Conservation (phyloP, 805 yeast species). For the Metschnikowia amazonensis region DNA sequence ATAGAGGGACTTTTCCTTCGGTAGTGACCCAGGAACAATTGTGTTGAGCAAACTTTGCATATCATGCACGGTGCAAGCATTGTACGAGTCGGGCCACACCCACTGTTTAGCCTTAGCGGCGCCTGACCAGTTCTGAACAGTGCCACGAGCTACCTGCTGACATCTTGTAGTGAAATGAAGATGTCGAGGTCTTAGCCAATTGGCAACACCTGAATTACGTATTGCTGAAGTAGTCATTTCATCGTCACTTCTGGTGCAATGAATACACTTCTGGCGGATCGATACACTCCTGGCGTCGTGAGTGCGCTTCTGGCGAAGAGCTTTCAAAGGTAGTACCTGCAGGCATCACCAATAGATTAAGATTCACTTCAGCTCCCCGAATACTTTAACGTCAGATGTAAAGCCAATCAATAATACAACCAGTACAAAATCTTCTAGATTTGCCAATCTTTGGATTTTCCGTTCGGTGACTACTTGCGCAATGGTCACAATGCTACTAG, state of each 20-base stretch:
- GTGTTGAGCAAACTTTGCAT: constrained; percentile 9
- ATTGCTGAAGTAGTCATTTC: background rate
- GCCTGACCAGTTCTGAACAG: background rate
- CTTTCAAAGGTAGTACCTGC: background rate
- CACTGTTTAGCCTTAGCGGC: constrained; percentile 8
- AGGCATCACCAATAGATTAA: background rate
- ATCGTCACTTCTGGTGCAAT: background rate
- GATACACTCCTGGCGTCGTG: too few species aligned
- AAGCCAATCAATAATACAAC: too few species aligned
- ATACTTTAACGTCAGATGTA: too few species aligned
- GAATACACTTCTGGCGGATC: too few species aligned
- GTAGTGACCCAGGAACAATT: background rate
- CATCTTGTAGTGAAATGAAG: background rate
- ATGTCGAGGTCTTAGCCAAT: background rate
- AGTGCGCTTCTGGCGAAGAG: background rate
- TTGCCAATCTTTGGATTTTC: too few species aligned
- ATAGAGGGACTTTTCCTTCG: constrained; percentile 3
- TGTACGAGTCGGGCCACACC: constrained; percentile 15
- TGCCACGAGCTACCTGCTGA: background rate
- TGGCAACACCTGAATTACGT: background rate
- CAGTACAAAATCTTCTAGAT: too few species aligned
- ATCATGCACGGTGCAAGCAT: constrained; percentile 9
- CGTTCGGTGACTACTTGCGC: too few species aligned
- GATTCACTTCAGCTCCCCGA: too few species aligned
- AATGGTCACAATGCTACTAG: too few species aligned